These are phyloP conservation scores for Diatrype stigma DNA, from an alignment of 2,329 filamentous ascomycete genomes.

Conservation along the genomic window DNA sequence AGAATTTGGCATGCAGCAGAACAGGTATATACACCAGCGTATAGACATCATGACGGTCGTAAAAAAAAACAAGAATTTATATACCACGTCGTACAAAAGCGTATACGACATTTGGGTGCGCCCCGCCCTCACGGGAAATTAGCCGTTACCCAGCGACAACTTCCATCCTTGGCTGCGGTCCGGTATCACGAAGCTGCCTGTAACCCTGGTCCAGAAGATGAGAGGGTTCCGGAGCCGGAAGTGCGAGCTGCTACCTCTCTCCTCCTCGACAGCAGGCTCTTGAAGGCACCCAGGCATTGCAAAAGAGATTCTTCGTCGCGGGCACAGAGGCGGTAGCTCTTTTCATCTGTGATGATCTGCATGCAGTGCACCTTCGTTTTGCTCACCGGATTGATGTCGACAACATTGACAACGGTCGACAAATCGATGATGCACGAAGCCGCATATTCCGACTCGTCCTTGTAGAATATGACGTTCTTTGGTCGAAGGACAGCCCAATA, in stretches of 20 bases:
- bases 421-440: conserved; percentile 79
- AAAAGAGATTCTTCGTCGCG: conserved; percentile 77
- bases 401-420: conserved; percentile 76
- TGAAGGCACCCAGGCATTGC: conserved; percentile 84
- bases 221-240: conserved; percentile 27
- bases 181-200: not conserved
- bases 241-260: conserved; percentile 56
- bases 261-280: conserved; percentile 73
- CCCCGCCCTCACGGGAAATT: too few relatives aligned
- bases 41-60: not conserved
- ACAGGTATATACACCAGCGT: not conserved
- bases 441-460: conserved; percentile 86
- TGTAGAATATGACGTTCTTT: conserved; percentile 83
- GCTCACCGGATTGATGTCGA: conserved; percentile 86
- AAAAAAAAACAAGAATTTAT: too few relatives aligned
- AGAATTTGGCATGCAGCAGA: not conserved
- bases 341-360: conserved; percentile 92
- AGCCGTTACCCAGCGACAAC: not conserved
- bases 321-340: conserved; percentile 72
- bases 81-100: not conserved
- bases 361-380: conserved; percentile 82
- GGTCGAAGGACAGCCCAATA: conserved; percentile 89
- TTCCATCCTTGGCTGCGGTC: not conserved
- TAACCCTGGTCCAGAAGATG: not conserved
- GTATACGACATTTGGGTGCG: not conserved